These are phyloP conservation scores for Ehretia macrophylla DNA, from an alignment of 257 asterid species.

Conservation along the genomic window DNA sequence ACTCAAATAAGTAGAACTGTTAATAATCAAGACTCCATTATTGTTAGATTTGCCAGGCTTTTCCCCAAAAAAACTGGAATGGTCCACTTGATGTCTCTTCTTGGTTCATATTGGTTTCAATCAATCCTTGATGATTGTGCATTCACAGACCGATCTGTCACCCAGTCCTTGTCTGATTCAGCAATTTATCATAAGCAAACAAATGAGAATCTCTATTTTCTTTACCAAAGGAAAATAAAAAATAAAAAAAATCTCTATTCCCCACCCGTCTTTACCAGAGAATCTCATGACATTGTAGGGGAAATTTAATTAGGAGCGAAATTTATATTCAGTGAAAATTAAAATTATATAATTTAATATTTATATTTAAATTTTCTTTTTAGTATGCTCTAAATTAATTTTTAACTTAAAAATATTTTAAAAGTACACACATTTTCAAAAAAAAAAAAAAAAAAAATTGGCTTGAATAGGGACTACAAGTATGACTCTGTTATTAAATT, in stretches of 20 bases:
- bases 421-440: too few species aligned
- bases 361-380: too few species aligned
- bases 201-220: too few species aligned
- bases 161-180: constrained; percentile 12
- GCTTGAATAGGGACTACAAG: too few species aligned
- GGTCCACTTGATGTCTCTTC: constrained; percentile 32
- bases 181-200: constrained; percentile 7
- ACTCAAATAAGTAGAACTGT: constrained; percentile 40
- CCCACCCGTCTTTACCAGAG: neutral
- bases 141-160: constrained; percentile 11
- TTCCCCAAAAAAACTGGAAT: constrained; percentile 14
- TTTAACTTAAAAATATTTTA: too few species aligned
- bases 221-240: neutral
- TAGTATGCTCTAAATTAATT: too few species aligned
- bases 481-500: too few species aligned
- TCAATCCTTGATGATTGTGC: constrained; percentile 37
- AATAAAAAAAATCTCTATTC: constrained; percentile 7
- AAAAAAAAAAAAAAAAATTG: too few species aligned
- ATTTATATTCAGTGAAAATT: too few species aligned
- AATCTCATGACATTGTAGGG: too few species aligned
- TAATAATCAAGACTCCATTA: constrained; percentile 34
- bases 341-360: too few species aligned
- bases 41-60: constrained; percentile 18
- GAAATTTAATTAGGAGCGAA: too few species aligned
- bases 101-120: constrained; percentile 27